Evolutionary conservation across 116 monocot genomes (phyloP), one percentile per base, ranked within the genome.

Genomic region (Thalassia testudinum): DNA sequence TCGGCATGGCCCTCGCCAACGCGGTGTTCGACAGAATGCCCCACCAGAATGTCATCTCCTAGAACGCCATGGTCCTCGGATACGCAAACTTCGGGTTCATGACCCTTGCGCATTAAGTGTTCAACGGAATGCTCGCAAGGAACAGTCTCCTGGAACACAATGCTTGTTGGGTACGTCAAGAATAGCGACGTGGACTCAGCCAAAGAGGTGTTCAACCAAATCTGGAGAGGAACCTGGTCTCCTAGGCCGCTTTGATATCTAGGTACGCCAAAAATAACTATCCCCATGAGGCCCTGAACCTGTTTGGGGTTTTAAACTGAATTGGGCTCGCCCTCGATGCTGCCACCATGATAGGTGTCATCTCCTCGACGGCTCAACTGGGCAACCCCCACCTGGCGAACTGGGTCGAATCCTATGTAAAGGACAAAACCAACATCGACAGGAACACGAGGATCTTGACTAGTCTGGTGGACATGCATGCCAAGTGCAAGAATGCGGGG

Each of bases 1-100:
- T 18, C 5, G 69, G 63, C 12, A 78, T 83, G 79, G 22, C 1
- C 1, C 1, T 16, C 0, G 82, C 83, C 1, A 59, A 54, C 52
- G 17, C 1, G 0, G 6, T 88, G 47, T 88, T 88, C 29, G 74
- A 74, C 17, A 50, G 12, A 27, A 77, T 83, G 79, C 50, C 58
- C 0, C 34, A 74, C 25, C 71, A 67, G 27, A 83, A 79, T 27
- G 57, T 68, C 49, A 80, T 88, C 20, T 66, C 79, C 0, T 88
- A 74, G 74, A 88, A 88, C 27, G 88, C n/a, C 83, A 71, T 82
- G 83, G 25, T 88, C 13, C 77, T 83, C 23, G 83, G 79, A 38
- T 75, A 79, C 19, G 79, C 70, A 1, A 79, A 69, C 26, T 45
- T 57, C 7, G 79, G 79, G 20, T 69, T 79, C 14, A 29, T 77